These are phyloP conservation scores for Cryptococcus sp. DNA, from an alignment of 1,284 basidiomycete genomes.

Conservation along the genomic window DNA sequence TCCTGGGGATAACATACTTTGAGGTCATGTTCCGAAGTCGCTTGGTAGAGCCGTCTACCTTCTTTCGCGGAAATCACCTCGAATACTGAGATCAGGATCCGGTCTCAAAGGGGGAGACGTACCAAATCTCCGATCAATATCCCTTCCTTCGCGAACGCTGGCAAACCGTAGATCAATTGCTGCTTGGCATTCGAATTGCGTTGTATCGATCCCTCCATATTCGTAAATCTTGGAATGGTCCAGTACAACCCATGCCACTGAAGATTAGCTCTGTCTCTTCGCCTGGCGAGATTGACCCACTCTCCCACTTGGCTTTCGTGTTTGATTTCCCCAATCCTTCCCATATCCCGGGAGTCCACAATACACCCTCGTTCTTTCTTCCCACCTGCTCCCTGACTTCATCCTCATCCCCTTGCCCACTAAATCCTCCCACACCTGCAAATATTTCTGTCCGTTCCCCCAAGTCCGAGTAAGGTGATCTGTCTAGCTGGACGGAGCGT, in stretches of 20 bases:
- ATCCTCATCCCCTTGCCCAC: slow-evolving; percentile 39
- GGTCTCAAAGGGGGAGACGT: slow-evolving; percentile 5
- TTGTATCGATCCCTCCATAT: slow-evolving; percentile 40
- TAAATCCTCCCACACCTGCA: slow-evolving; percentile 36
- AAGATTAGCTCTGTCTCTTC: neutral
- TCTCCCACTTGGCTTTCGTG: slow-evolving; percentile 43
- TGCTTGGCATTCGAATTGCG: slow-evolving; percentile 35
- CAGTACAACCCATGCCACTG: slow-evolving; percentile 47
- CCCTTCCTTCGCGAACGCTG: slow-evolving; percentile 46
- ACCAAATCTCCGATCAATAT: slow-evolving; percentile 46
- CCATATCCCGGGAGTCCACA: slow-evolving; percentile 47
- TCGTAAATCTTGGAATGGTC: slow-evolving; percentile 47
- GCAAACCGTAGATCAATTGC: slow-evolving; percentile 48
- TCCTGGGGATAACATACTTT: slow-evolving; percentile 19
- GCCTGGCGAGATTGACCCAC: slow-evolving; percentile 31
- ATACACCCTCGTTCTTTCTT: slow-evolving; percentile 45
- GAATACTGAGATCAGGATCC: slow-evolving; percentile 41
- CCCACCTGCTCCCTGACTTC: slow-evolving; percentile 40
- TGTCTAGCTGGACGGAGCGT: neutral
- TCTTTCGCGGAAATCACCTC: slow-evolving; percentile 53
- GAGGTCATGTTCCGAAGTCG: slow-evolving; percentile 50
- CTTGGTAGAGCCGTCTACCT: slow-evolving; percentile 52
- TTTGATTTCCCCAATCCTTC: slow-evolving; percentile 38
- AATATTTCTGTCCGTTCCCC: slow-evolving; percentile 7
- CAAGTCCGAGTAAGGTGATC: too few relatives aligned